Conservation (phyloP, 192 early-diverging fungal genomes). For the Backusella australiensis region DNA sequence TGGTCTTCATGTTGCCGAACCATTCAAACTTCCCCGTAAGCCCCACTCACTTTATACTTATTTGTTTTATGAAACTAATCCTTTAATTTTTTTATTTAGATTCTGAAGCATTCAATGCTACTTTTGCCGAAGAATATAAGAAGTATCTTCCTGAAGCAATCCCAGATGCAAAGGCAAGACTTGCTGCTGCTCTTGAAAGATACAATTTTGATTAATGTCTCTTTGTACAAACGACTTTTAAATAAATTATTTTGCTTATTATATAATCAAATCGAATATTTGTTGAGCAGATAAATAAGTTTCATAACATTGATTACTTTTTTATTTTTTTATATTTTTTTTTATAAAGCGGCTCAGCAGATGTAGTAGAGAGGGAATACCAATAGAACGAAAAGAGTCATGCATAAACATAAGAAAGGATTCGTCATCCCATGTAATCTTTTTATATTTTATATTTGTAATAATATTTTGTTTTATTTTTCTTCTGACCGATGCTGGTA, state of each 20-base stretch:
- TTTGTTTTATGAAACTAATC: neutral
- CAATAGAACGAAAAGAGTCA: too few species aligned
- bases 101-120: neutral
- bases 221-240: neutral
- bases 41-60: neutral
- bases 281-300: neutral
- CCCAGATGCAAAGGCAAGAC: neutral
- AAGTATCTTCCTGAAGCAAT: neutral
- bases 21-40: neutral
- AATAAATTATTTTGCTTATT: neutral
- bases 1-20: constrained; percentile 5
- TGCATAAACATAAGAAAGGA: too few species aligned
- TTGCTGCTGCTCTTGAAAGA: constrained; percentile 3
- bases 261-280: neutral
- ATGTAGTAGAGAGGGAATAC: too few species aligned
- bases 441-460: too few species aligned
- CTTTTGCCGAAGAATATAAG: neutral
- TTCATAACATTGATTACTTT: neutral
- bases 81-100: neutral
- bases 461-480: too few species aligned
- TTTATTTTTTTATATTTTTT: too few species aligned
- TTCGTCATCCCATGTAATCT: too few species aligned
- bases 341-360: too few species aligned
- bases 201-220: neutral
- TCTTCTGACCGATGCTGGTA: too few species aligned